Evolutionary conservation across 1,284 basidiomycete genomes (phyloP), one percentile per base, ranked within the genome.

Genomic region (Lentinus polychrous): DNA sequence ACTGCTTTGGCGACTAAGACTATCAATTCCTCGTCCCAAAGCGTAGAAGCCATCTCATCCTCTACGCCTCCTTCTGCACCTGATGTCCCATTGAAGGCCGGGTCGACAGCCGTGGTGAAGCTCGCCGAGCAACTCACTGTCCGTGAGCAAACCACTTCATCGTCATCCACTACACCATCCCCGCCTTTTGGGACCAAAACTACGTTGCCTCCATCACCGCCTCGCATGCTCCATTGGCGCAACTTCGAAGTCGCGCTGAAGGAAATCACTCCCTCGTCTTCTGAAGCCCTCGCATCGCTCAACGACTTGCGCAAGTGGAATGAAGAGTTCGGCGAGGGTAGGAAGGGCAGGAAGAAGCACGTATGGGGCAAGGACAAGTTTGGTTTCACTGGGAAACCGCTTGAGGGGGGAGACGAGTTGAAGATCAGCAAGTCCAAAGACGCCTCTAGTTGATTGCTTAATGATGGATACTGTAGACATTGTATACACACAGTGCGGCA

Each of bases 271-370:
- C 89, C 91, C 8, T 91, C 87, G 0, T 85, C 83, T 1, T 91
- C 88, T 3, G 92, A 94, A 64, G 74, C 82, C 8, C 66, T 88
- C 7, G 90, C 91, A 37, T 87, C 79, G 43, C 75, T 94, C 36
- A 71, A 85, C 2, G 91, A 91, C 54, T 69, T 94, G 52, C 79
- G 90, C 42, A 91, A 86, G 66, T 95, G 91, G 91, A 92, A 94
- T 52, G 86, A 92, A 39, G 86, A 93, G 63, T 94, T 92, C 63
- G 92, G 91, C 24, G 91, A 94, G 60, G 87, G 86, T 4, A 71
- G 77, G 27, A 78, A 73, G 59, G 73, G 73, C 50, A 77, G 75
- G 57, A 79, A 75, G 50, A 71, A 75, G 58, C 75, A 79, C 56
- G 79, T 85, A 38, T 88, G 83, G 85, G 84, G 86, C 17, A 83